Evolutionary conservation across 768 basidiomycete genomes (phyloP), one percentile per base, ranked within the genome.

Genomic region (Lactarius hatsudake): DNA sequence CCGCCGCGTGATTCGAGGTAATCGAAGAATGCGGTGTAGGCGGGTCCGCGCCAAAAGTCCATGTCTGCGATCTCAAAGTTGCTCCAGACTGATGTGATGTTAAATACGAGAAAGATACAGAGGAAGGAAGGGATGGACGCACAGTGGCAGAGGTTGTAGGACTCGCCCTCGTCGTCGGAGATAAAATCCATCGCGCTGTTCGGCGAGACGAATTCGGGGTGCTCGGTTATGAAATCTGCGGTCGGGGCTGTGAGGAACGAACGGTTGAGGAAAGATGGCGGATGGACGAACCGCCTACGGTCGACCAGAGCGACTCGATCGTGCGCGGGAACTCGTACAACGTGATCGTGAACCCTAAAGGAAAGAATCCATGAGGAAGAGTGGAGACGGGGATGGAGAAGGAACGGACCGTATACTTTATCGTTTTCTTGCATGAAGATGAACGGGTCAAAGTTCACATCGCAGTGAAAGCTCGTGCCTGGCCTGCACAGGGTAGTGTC

Each of bases 31-130:
- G 89, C 86, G 65, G 79, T 80, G 75, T 97, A 97, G 3, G 88
- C 87, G 67, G 94, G 88, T 17, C 87, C 78, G 71, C 94, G 82
- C 92, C 92, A 95, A 67, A 96, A 85, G 67, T 91, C 87, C 67
- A 96, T 82, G 72, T 87, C 83, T 6, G 83, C 94, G 66, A 97
- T 96, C 75, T 96, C 94, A 72, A 96, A 96, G 76, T 95, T 97
- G 71, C 88, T 91, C 93, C 93, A 95, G 80, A 93, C 91, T 93
- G 62, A 2, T 38, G 5, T 23, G 18, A 10, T 20, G n/a, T 48
- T 13, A 3, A n/a, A 48, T 48, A 48, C n/a, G 48, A n/a, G 48
- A 18, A 12, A 5, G 45, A 55, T n/a, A 32, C 7, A 30, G 8
- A 1, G 4, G 34, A 15, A 48, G 38, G 6, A 34, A 13, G 32